Evolutionary conservation across 2,329 filamentous ascomycete species (phyloP), one percentile per base, ranked within the genome.

Genomic region (Sclerotinia minor): DNA sequence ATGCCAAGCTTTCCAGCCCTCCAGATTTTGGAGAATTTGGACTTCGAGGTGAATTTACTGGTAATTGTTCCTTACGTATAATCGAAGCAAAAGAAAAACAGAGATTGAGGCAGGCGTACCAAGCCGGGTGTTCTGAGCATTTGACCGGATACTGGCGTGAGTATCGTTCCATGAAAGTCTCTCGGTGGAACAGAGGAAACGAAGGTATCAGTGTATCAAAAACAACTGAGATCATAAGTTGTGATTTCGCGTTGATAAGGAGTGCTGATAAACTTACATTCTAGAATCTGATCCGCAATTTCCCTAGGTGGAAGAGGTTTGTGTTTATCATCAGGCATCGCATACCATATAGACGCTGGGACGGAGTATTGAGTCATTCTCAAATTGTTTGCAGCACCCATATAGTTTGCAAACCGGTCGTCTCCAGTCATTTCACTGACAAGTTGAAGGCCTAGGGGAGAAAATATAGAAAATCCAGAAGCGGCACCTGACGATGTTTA

Each of bases 21-120:
- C 32, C 44, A 7, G 11, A 7, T 5, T 15, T 19, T 32, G n/a
- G 35, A 32, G 55, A 61, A 2, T 44, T 61, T 45, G 19, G 1
- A 49, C 29, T 64, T 35, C 11, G 47, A n/a, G 61, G 52, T 44
- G 52, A 68, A 19, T 15, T 41, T 38, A 35, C 66, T 21, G 54
- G 60, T 3, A 65, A 8, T 69, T 69, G 66, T 66, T 70, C 45
- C 68, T 71, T 69, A 69, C 52, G 50, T 64, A 71, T 67, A 15
- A 67, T 61, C 8, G 47, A 15, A 61, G 65, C 65, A 29, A 68
- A 35, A 38, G 66, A 66, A 21, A 75, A 70, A 29, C 73, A 70
- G n/a, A 67, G 64, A 64, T 75, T 75, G 17, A 75, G 65, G 26
- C 68, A 72, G 53, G 73, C 73, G 52, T 74, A 75, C 73, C 73